Base-by-base conservation (phyloP, 2,329 filamentous ascomycete genomes). In the Colletotrichum zoysiae region DNA sequence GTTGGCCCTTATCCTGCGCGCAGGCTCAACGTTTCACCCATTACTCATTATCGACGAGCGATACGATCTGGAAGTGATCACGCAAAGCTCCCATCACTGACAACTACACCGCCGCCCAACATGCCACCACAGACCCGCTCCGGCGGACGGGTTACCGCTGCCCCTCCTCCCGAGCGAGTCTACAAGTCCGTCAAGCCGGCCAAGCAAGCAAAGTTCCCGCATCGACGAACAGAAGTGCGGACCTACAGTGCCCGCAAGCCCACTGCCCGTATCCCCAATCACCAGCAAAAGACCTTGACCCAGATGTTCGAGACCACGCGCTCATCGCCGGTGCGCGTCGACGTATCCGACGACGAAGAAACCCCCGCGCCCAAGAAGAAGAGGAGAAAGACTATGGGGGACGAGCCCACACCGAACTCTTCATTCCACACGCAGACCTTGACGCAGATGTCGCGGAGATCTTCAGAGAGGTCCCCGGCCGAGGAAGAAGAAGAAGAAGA, bases 371-470 rank as follows among this genome's bases (percentile, higher is more conserved):
- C 60, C 23, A 51, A 30, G 44, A 71, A 64, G 68, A 74, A 69
- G 56, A 65, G 73, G 50, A 73, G 73, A 56, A 82, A 73, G 74
- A 81, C 81, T 2, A 73, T 75, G 38, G 80, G 79, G n/a, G 81
- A 81, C 40, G 66, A 70, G 12, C 65, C 70, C 18, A 50, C 62
- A 14, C 67, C 79, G 11, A 77, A 76, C 51, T 78, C 80, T 6
- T 80, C 75, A 8, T 82, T 81, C 46, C 81, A 83, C 55, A 84
- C 83, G 18, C 83, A 84, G 70, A 84, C 83, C 3, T 74, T 84
- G 66, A 84, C 83, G 18, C 83, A 84, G 65, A 79, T 84, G 12
- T 60, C 83, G 9, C 82, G 84, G 70, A 84, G 82, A 9, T 75
- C 84, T 65, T 84, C 82, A 11, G 82, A 84, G 67, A 78, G 83